These are phyloP conservation scores for Blastobotrys malaysiensis DNA, from an alignment of 1,139 yeast species.

Conservation along the genomic window DNA sequence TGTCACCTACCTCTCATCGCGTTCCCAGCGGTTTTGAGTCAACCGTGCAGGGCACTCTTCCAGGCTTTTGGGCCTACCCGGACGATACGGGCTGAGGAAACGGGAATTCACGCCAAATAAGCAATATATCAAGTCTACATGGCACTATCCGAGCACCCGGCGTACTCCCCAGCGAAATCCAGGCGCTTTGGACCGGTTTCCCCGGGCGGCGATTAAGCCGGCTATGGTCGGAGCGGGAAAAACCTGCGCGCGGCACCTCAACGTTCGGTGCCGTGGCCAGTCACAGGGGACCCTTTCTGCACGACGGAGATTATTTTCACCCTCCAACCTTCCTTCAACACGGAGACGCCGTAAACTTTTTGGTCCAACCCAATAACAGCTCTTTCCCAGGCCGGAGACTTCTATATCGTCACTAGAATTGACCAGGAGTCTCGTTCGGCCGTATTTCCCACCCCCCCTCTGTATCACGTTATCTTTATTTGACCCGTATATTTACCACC, in stretches of 20 bases:
- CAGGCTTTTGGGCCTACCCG: too few species aligned
- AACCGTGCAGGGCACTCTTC: not conserved
- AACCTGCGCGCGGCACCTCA: not conserved
- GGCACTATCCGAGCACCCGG: too few species aligned
- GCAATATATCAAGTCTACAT: too few species aligned
- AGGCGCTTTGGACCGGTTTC: too few species aligned
- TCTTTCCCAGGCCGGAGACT: not conserved
- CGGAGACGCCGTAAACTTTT: not conserved
- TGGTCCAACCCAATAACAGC: not conserved
- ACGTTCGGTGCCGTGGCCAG: not conserved
- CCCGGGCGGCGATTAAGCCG: too few species aligned
- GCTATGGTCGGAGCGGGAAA: not conserved
- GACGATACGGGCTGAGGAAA: too few species aligned
- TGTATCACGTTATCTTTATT: not conserved
- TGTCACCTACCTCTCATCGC: not conserved
- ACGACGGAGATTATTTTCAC: not conserved
- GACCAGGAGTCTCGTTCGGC: not conserved
- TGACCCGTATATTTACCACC: not conserved
- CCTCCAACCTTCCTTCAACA: not conserved
- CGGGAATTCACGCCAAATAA: too few species aligned
- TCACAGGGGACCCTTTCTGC: not conserved
- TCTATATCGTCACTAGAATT: not conserved
- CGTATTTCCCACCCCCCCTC: too few species aligned
- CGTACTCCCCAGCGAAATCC: too few species aligned
- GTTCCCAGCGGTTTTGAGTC: not conserved